Evolutionary conservation across 2,329 filamentous ascomycete genomes (phyloP).

Genomic region (Cucurbitaria berberidis): DNA sequence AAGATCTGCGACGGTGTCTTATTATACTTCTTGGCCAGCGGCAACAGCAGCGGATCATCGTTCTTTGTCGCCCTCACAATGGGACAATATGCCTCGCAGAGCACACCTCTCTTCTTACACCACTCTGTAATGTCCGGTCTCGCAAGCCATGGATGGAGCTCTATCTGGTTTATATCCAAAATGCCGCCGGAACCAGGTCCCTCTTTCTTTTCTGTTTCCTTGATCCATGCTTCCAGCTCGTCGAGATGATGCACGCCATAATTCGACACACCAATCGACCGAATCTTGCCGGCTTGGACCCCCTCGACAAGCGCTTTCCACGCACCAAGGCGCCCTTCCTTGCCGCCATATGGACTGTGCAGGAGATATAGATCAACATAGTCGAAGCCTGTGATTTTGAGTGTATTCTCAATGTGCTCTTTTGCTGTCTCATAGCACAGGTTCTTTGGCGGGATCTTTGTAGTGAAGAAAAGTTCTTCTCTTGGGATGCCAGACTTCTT

Average conservation of each 20-base stretch:
- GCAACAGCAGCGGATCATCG: constrained; percentile 60
- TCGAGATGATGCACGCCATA: constrained; percentile 63
- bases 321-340: constrained; percentile 55
- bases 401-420: constrained; percentile 59
- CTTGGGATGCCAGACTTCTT: constrained; percentile 62
- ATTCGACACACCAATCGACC: constrained; percentile 61
- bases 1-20: constrained; percentile 66
- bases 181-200: constrained; percentile 70
- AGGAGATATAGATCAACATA: constrained; percentile 71
- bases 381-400: constrained; percentile 64
- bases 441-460: constrained; percentile 68
- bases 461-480: constrained; percentile 71
- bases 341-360: constrained; percentile 61
- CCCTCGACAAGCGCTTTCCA: constrained; percentile 63
- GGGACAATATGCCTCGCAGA: constrained; percentile 58
- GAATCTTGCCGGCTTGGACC: constrained; percentile 58
- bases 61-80: constrained; percentile 54
- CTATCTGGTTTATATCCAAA: constrained; percentile 80
- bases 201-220: constrained; percentile 68
- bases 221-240: constrained; percentile 60
- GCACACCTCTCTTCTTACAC: constrained; percentile 64
- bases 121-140: constrained; percentile 80
- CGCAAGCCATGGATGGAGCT: constrained; percentile 87
- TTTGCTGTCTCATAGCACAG: constrained; percentile 67
- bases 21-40: constrained; percentile 61